These are phyloP conservation scores for Emmonsiellopsis sp. DNA, from an alignment of 2,329 filamentous ascomycete genomes.

Conservation along the genomic window DNA sequence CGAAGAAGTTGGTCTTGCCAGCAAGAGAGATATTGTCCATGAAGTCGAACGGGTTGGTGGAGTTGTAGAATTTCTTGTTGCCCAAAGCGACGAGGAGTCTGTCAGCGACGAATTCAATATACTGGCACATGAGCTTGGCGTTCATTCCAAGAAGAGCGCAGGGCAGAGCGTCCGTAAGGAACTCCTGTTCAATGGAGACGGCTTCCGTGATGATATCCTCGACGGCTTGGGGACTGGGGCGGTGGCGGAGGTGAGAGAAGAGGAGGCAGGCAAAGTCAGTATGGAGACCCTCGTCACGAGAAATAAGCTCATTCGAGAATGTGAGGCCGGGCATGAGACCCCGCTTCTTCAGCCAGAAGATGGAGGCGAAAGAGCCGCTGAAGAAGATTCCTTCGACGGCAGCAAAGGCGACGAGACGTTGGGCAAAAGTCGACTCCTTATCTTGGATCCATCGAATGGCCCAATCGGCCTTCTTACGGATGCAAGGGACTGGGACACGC, in stretches of 20 bases:
- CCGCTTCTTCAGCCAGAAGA: slow-evolving; percentile 99
- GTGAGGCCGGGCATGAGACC: slow-evolving; percentile 97
- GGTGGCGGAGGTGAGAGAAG: slow-evolving; percentile 93
- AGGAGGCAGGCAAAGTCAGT: slow-evolving; percentile 97
- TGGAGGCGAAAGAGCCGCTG: slow-evolving; percentile 94
- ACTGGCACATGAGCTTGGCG: slow-evolving; percentile 93
- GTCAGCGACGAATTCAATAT: slow-evolving; percentile 99
- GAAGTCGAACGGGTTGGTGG: slow-evolving; percentile 96
- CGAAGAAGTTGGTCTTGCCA: slow-evolving; percentile 99
- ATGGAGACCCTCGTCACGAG: slow-evolving; percentile 97
- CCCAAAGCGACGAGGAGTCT: slow-evolving; percentile 86
- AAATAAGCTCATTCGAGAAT: slow-evolving; percentile 99
- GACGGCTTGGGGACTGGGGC: slow-evolving; percentile 72
- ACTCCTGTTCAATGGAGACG: slow-evolving; percentile 92
- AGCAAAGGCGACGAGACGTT: slow-evolving; percentile 91
- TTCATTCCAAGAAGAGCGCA: slow-evolving; percentile 97
- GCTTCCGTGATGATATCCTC: slow-evolving; percentile 88
- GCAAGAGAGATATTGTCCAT: slow-evolving; percentile 99
- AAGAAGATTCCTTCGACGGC: slow-evolving; percentile 99
- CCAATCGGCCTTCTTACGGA: slow-evolving; percentile 98
- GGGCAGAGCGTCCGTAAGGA: slow-evolving; percentile 90
- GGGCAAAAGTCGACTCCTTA: slow-evolving; percentile 86
- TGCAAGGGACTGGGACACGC: slow-evolving; percentile 65
- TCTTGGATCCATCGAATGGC: slow-evolving; percentile 91
- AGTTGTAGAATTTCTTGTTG: slow-evolving; percentile 88